Conservation (phyloP, 2,329 filamentous ascomycete genomes). For the Penicillium sp. region DNA sequence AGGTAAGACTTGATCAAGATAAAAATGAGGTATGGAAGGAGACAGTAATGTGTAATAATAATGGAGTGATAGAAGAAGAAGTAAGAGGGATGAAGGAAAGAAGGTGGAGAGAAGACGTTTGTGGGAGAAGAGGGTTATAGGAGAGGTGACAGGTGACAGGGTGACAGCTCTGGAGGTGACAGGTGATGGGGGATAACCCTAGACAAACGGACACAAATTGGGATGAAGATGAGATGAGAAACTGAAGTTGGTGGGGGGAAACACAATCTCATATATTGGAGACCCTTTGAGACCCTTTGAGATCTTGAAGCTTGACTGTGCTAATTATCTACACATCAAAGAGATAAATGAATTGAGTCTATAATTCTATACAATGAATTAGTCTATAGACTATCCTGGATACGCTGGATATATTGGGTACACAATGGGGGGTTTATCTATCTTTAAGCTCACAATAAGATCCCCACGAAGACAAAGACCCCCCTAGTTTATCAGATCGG, state of each 20-base stretch:
- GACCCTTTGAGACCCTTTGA: not conserved
- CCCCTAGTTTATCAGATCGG: not conserved
- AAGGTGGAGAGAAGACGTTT: slow-evolving; percentile 6
- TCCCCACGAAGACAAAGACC: not conserved
- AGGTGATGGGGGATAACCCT: not conserved
- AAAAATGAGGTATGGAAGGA: not conserved
- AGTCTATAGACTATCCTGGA: not conserved
- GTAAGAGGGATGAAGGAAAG: slow-evolving; percentile 12
- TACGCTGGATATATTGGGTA: not conserved
- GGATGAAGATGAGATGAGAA: not conserved
- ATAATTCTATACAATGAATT: not conserved
- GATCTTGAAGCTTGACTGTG: not conserved
- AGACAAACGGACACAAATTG: not conserved
- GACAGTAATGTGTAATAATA: slow-evolving; percentile 1
- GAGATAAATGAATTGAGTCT: not conserved
- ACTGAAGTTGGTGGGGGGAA: not conserved
- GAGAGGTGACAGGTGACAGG: not conserved
- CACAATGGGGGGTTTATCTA: not conserved
- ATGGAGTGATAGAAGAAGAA: slow-evolving; percentile 1
- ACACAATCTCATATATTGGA: slow-evolving; percentile 1
- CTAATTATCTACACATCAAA: not conserved
- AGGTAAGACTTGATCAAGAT: not conserved
- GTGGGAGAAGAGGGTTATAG: not conserved
- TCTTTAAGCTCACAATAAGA: not conserved
- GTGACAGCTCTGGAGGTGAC: not conserved